These are phyloP conservation scores for Aspergillus bertholletiae DNA, from an alignment of 495 filamentous ascomycete genomes.

Conservation along the genomic window DNA sequence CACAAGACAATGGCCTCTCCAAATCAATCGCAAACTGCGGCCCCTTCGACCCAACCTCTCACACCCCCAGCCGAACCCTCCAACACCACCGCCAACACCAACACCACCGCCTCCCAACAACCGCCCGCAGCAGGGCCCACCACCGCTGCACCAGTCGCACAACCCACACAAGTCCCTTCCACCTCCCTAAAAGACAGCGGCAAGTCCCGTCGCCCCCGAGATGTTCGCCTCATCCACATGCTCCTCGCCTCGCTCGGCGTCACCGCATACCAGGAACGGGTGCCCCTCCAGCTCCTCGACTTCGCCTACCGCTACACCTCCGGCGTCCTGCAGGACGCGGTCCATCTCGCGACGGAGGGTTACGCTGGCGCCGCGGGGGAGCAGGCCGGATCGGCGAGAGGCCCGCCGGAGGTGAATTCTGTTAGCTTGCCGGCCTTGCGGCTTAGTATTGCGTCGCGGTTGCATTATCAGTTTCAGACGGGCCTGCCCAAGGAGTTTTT, in stretches of 20 bases:
- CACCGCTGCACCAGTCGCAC: constrained; percentile 19
- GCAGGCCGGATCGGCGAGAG: constrained; percentile 19
- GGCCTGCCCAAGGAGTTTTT: constrained; percentile 80
- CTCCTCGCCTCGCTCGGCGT: constrained; percentile 85
- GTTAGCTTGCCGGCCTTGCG: constrained; percentile 56
- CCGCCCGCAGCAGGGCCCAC: constrained; percentile 18
- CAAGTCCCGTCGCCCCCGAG: constrained; percentile 73
- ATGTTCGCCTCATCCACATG: constrained; percentile 87
- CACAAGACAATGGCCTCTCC: constrained; percentile 39
- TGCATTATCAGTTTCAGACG: constrained; percentile 63
- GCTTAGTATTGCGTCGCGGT: constrained; percentile 59
- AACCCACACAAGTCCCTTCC: constrained; percentile 40
- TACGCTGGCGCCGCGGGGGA: constrained; percentile 40
- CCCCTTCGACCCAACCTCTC: constrained; percentile 37
- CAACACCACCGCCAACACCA: constrained; percentile 16
- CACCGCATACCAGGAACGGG: constrained; percentile 85
- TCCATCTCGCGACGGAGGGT: constrained; percentile 52
- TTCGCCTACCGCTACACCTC: constrained; percentile 86
- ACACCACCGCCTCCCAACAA: constrained; percentile 15
- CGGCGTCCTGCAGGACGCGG: constrained; percentile 45
- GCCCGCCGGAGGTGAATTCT: constrained; percentile 34
- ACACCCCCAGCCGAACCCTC: constrained; percentile 44
- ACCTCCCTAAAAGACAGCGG: constrained; percentile 60
- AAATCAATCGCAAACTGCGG: constrained; percentile 30
- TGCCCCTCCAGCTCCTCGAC: constrained; percentile 91